phyloP scores from a whole-genome alignment of 1,284 basidiomycete genomes.

The Agaricales sp. region DNA sequence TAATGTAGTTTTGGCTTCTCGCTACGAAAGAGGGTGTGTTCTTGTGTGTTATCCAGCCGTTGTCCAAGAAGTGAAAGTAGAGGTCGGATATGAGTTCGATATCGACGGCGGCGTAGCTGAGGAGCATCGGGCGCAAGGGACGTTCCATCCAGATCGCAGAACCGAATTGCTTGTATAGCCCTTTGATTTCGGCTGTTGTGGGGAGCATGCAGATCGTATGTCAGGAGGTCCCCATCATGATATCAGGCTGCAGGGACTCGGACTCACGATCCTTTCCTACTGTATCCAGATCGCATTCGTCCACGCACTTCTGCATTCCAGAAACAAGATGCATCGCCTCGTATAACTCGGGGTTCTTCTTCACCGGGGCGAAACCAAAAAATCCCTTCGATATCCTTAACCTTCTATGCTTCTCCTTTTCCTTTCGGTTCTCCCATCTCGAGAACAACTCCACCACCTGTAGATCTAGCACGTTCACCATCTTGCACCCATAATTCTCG shows the following conservation, averaged over 20 bases:
- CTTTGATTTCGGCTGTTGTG: constrained; percentile 22
- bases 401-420: constrained; percentile 15
- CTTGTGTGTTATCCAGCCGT: constrained; percentile 19
- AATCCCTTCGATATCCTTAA: constrained; percentile 17
- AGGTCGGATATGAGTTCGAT: constrained; percentile 27
- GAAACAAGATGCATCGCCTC: constrained; percentile 20
- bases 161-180: constrained; percentile 24
- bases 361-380: constrained; percentile 17
- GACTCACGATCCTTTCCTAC: constrained; percentile 20
- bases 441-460: constrained; percentile 30
- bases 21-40: not conserved
- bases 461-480: constrained; percentile 28
- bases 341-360: constrained; percentile 18
- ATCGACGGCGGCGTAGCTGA: constrained; percentile 31
- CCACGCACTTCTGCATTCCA: constrained; percentile 16
- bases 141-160: constrained; percentile 24
- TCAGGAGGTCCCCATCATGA: not conserved
- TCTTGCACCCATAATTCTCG: constrained; percentile 17
- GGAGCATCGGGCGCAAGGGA: constrained; percentile 23
- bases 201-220: no score
- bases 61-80: constrained; percentile 22
- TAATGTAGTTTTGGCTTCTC: not conserved
- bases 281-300: constrained; percentile 12
- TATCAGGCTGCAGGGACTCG: not conserved
- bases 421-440: constrained; percentile 19